phyloP scores from a whole-genome alignment of 495 filamentous ascomycete genomes.

The Letharia columbiana region DNA sequence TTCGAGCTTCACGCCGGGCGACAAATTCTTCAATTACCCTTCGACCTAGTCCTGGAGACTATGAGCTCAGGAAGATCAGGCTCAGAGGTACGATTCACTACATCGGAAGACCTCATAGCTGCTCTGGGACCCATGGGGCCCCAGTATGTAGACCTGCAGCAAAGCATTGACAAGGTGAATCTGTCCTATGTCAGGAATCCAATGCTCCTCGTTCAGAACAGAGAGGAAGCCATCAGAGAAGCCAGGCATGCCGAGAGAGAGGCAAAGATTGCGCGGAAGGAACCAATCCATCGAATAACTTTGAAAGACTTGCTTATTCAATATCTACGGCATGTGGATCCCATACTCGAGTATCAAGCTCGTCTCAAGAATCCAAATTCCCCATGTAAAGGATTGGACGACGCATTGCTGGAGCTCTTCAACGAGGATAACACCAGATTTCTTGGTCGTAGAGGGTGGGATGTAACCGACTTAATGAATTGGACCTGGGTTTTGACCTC shows the following conservation, averaged over 20 bases:
- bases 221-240: conserved; percentile 15
- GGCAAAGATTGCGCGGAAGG: conserved; percentile 15
- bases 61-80: not conserved
- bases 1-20: conserved; percentile 23
- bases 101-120: conserved; percentile 33
- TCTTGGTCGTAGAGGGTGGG: conserved; percentile 36
- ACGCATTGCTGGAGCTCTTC: conserved; percentile 34
- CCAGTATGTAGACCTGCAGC: conserved; percentile 19
- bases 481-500: conserved; percentile 53
- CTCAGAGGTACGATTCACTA: conserved; percentile 23
- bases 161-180: conserved; percentile 8
- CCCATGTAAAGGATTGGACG: conserved; percentile 20
- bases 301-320: conserved; percentile 35
- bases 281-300: not conserved
- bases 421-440: conserved; percentile 26
- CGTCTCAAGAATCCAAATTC: conserved; percentile 1
- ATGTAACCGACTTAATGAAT: conserved; percentile 41
- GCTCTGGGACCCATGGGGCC: conserved; percentile 30
- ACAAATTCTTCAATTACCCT: conserved; percentile 3
- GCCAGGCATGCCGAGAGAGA: conserved; percentile 11
- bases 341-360: conserved; percentile 23
- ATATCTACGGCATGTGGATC: conserved; percentile 36
- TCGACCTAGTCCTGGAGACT: conserved; percentile 10
- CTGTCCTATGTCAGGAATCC: conserved; percentile 8
- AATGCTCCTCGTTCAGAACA: conserved; percentile 1